Evolutionary conservation across 225 moss, liverwort and hornwort species (phyloP).

Genomic region (Antitrichia curtipendula): DNA sequence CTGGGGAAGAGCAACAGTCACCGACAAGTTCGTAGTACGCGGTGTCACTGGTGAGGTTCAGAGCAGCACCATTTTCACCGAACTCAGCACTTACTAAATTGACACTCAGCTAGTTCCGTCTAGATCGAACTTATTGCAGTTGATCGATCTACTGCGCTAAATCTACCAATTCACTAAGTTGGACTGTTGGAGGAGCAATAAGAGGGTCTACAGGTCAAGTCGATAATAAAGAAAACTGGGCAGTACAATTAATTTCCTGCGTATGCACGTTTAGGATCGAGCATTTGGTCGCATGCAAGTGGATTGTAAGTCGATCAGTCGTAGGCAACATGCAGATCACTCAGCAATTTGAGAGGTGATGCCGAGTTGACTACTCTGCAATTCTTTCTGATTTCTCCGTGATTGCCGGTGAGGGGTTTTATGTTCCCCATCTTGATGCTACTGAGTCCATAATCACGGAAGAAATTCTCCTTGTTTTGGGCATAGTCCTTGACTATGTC

Average conservation of each 20-base stretch:
- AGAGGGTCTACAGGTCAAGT: background rate
- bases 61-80: background rate
- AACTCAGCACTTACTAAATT: background rate
- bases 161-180: background rate
- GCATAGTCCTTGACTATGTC: constrained; percentile 3
- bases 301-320: background rate
- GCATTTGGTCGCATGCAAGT: background rate
- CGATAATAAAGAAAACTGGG: background rate
- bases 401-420: background rate
- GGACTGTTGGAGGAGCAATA: background rate
- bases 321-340: background rate
- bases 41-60: background rate
- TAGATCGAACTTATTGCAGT: background rate
- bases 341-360: background rate
- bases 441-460: background rate
- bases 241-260: background rate
- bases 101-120: background rate
- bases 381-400: constrained; percentile 29
- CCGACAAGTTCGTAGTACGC: background rate
- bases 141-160: background rate
- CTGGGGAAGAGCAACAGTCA: background rate
- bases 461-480: background rate
- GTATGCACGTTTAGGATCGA: background rate
- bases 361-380: constrained; percentile 3
- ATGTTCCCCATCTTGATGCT: constrained; percentile 29